Evolutionary conservation across 2,329 filamentous ascomycete genomes (phyloP), one percentile per base, ranked within the genome.

Genomic region (Orbilia blumenaviensis): DNA sequence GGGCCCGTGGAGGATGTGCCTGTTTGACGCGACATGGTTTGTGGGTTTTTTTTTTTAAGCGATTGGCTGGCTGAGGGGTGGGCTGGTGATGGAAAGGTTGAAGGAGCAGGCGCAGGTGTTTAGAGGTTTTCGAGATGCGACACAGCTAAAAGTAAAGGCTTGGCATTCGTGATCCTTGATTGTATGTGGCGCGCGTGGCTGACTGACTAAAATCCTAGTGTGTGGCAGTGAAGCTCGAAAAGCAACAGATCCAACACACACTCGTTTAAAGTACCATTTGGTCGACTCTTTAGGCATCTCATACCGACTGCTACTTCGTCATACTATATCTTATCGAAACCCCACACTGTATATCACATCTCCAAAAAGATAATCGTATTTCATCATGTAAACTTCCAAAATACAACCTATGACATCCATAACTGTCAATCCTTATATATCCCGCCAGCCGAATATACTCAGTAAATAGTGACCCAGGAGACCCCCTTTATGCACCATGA

Each of bases 1-100:
- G 64, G 36, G 23, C 91, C 90, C 29, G 71, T 18, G 18, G 72
- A 56, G 27, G 48, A 38, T 18, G 42, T 18, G 25, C 32, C 44
- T 5, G 72, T 10, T 50, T 38, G 38, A 14, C 72, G 72, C 6
- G 72, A 76, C 72, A 76, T 76, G 8, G 14, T 48, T 63, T 23
- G 27, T 8, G 7, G 16, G 38, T 48, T 56, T 7, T 16, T n/a
- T n/a, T n/a, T n/a, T n/a, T n/a, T n/a, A n/a, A n/a, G n/a, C n/a
- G n/a, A n/a, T n/a, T n/a, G n/a, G n/a, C n/a, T n/a, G n/a, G n/a
- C n/a, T n/a, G n/a, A n/a, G n/a, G n/a, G 25, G 18, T 14, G 32
- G 32, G 23, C 1, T 52, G 23, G 10, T 42, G 9, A 14, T 12
- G 16, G 29, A 12, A 27, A 44, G 16, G 16, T 41, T 64, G 44